Evolutionary conservation across 768 basidiomycete genomes (phyloP).

Genomic region (Mycena galericulata): DNA sequence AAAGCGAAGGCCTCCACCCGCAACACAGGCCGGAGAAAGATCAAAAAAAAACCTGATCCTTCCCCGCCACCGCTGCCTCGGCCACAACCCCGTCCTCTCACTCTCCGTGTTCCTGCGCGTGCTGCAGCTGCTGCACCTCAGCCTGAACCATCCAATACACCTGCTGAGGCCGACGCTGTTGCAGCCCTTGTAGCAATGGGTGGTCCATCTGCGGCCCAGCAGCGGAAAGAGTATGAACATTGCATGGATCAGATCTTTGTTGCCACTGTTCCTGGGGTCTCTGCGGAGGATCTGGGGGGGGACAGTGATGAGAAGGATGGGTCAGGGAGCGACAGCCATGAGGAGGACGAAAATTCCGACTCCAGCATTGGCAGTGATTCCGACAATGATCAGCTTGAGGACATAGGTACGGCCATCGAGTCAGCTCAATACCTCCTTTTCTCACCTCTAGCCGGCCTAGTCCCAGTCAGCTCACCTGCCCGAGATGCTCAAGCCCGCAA

Average conservation of each 20-base stretch:
- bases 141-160: too few species aligned
- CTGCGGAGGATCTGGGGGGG: neutral
- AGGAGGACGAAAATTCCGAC: neutral
- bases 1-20: too few species aligned
- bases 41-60: too few species aligned
- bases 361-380: neutral
- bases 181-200: too few species aligned
- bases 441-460: neutral
- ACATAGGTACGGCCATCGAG: neutral
- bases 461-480: neutral
- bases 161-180: too few species aligned
- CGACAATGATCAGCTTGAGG: neutral
- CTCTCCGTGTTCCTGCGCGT: too few species aligned
- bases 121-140: too few species aligned
- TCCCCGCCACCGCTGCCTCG: too few species aligned
- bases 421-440: neutral
- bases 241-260: neutral
- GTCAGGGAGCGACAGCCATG: neutral
- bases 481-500: neutral
- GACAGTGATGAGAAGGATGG: neutral
- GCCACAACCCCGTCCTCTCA: too few species aligned
- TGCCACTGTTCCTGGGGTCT: neutral
- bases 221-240: neutral
- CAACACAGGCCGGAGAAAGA: too few species aligned
- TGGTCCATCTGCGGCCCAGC: too few species aligned